Percentiles rank a stretch among this genome's conserved stretches.
Conservation (phyloP, 225 moss, liverwort and hornwort genomes). For the Polytrichum formosum region DNA sequence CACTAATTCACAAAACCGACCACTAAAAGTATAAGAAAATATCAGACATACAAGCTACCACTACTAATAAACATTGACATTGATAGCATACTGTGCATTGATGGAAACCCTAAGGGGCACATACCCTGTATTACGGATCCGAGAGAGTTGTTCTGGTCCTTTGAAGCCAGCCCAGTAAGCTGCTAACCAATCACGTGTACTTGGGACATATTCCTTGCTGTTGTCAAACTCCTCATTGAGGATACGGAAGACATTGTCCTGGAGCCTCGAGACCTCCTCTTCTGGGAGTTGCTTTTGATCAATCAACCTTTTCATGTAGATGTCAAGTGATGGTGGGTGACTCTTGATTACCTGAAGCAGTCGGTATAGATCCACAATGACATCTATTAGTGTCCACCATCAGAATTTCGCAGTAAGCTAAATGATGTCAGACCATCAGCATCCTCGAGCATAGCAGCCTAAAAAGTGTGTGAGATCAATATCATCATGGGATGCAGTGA, state of each 20-base stretch:
- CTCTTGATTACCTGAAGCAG: slow-evolving; percentile 74
- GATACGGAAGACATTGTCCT: slow-evolving; percentile 70
- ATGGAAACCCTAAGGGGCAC: not conserved
- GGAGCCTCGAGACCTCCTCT: slow-evolving; percentile 64
- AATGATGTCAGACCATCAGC: not conserved
- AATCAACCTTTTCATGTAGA: slow-evolving; percentile 70
- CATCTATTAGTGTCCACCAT: not conserved
- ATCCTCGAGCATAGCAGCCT: not conserved
- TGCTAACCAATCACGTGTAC: slow-evolving; percentile 96
- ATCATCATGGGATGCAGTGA: no score
- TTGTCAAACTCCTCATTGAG: slow-evolving; percentile 90
- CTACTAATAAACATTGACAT: not conserved
- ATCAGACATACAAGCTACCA: no score
- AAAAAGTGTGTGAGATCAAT: no score
- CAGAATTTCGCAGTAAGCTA: not conserved
- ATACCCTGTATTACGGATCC: slow-evolving; percentile 95
- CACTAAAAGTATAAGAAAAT: not conserved
- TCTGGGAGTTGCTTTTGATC: slow-evolving; percentile 66
- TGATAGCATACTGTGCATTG: not conserved
- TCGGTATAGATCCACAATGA: not conserved
- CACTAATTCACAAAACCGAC: slow-evolving; percentile 44
- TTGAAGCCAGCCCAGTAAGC: slow-evolving; percentile 98
- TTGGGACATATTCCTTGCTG: slow-evolving; percentile 87
- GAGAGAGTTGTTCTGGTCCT: slow-evolving; percentile 93
- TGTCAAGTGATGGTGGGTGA: slow-evolving; percentile 82